phyloP scores from a whole-genome alignment of 371 early-diverging fungal genomes.

The Smittium mucronatum region DNA sequence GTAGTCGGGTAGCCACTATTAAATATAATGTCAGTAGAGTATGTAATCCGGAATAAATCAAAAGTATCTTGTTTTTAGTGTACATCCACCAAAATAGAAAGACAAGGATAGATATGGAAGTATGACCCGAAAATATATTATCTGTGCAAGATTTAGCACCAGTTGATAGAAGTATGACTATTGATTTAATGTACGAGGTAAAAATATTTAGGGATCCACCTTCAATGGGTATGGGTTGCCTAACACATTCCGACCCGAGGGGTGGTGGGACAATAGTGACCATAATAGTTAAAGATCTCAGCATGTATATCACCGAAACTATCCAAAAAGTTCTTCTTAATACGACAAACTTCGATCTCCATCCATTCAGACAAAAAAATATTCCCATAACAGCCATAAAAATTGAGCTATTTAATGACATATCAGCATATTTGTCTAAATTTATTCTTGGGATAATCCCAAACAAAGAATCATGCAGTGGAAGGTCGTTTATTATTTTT shows the following conservation, averaged over 20 bases:
- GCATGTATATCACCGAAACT: slow-evolving; percentile 41
- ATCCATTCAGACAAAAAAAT: slow-evolving; percentile 13
- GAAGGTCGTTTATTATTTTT: background rate
- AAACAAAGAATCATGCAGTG: slow-evolving; percentile 4
- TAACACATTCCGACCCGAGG: slow-evolving; percentile 27
- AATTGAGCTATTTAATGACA: slow-evolving; percentile 4
- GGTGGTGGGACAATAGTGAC: slow-evolving; percentile 59
- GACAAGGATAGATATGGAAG: slow-evolving; percentile 39
- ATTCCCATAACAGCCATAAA: slow-evolving; percentile 6
- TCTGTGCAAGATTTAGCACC: slow-evolving; percentile 49
- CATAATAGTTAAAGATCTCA: slow-evolving; percentile 45
- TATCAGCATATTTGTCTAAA: background rate
- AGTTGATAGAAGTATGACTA: slow-evolving; percentile 34
- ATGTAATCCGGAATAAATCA: slow-evolving; percentile 38
- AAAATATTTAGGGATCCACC: background rate
- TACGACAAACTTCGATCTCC: slow-evolving; percentile 36
- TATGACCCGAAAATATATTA: slow-evolving; percentile 63
- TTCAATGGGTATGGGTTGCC: slow-evolving; percentile 25
- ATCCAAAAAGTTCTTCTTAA: slow-evolving; percentile 47
- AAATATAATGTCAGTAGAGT: slow-evolving; percentile 38
- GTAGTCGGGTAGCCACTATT: slow-evolving; percentile 48
- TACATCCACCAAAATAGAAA: slow-evolving; percentile 52
- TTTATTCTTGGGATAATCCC: background rate
- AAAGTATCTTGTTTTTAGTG: slow-evolving; percentile 36
- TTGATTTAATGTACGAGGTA: background rate